Evolutionary conservation across 176 grass and related monocot species (phyloP).

Genomic region (Hordeum marinum): DNA sequence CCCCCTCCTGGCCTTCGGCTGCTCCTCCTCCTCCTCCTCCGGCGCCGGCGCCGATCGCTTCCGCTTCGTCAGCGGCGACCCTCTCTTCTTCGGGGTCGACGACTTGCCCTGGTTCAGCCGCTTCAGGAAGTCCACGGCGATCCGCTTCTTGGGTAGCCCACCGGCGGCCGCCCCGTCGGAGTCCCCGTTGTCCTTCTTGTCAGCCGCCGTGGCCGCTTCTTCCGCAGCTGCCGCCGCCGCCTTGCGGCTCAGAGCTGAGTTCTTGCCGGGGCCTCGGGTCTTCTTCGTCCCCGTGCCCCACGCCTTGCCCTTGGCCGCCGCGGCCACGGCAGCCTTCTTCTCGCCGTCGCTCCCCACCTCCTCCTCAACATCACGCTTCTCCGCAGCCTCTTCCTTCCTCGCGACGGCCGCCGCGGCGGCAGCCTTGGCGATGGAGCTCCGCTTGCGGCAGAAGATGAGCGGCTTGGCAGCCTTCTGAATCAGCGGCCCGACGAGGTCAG

Average conservation of each 20-base stretch:
- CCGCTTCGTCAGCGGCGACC: constrained; percentile 27
- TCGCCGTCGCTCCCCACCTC: constrained; percentile 14
- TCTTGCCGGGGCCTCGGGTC: constrained; percentile 17
- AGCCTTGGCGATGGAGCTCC: constrained; percentile 69
- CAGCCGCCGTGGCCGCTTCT: not conserved
- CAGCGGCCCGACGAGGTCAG: constrained; percentile 32
- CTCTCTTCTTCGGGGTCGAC: constrained; percentile 38
- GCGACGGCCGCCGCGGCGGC: not conserved
- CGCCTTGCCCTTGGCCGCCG: constrained; percentile 20
- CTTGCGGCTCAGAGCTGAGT: not conserved
- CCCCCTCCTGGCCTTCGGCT: constrained; percentile 14
- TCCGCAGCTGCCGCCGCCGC: not conserved
- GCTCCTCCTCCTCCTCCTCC: constrained; percentile 1
- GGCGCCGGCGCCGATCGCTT: constrained; percentile 4
- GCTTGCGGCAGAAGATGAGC: constrained; percentile 74
- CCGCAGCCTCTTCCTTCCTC: constrained; percentile 35
- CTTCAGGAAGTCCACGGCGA: constrained; percentile 74
- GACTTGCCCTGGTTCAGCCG: constrained; percentile 54
- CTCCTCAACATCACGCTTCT: not conserved
- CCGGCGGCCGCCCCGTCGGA: not conserved
- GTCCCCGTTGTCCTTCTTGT: constrained; percentile 26
- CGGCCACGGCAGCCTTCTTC: constrained; percentile 18
- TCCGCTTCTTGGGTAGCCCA: constrained; percentile 52
- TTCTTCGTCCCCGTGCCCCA: constrained; percentile 68
- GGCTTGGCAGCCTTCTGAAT: constrained; percentile 56